Evolutionary conservation across 2,329 filamentous ascomycete genomes (phyloP).

Genomic region (Fusarium sp.): DNA sequence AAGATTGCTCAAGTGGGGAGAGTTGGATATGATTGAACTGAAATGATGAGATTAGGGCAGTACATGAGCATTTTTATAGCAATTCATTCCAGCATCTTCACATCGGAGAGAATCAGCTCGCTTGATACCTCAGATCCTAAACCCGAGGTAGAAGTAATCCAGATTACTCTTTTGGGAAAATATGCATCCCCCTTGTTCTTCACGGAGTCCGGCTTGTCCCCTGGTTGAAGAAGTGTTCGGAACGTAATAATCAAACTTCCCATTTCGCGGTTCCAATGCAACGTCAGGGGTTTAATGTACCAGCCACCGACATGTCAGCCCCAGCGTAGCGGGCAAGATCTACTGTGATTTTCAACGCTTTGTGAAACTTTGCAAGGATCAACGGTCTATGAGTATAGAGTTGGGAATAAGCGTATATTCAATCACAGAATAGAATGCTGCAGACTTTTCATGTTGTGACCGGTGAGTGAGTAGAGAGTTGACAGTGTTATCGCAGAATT

Average conservation of each 20-base stretch:
- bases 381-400: background rate
- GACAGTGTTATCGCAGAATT: too few relatives aligned
- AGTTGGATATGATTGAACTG: background rate
- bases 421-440: rapidly evolving
- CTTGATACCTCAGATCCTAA: background rate
- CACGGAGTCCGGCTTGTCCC: background rate
- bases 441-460: too few relatives aligned
- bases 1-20: background rate
- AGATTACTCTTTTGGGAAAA: conserved; percentile 8
- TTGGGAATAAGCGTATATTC: background rate
- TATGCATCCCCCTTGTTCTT: background rate
- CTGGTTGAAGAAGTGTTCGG: background rate
- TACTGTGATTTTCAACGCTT: too few relatives aligned
- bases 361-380: background rate
- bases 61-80: background rate
- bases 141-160: background rate
- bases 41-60: background rate
- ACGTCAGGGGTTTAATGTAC: background rate
- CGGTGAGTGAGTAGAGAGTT: too few relatives aligned
- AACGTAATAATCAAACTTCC: conserved; percentile 19
- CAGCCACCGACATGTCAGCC: background rate
- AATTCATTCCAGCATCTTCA: rapidly evolving
- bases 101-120: background rate
- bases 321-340: background rate
- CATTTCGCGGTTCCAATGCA: background rate